Conservation (phyloP, 768 basidiomycete species). For the Russula compacta region DNA sequence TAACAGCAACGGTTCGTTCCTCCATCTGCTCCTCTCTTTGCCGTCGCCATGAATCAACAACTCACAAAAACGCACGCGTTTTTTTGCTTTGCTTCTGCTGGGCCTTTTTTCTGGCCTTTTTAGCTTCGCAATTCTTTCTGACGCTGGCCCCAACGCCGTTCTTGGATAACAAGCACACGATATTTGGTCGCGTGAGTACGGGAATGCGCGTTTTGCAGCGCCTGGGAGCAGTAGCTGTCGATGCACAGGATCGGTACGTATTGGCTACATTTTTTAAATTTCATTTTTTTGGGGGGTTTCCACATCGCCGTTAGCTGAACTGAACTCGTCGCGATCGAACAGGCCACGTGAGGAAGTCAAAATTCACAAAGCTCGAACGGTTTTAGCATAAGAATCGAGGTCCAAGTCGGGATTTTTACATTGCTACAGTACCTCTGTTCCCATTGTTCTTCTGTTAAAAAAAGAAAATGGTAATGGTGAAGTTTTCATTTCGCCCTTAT, state of each 20-base stretch:
- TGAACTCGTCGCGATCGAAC: constrained; percentile 2
- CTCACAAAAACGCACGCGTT: too few relatives aligned
- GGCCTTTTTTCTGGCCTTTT: constrained; percentile 4
- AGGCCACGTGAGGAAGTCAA: constrained; percentile 76
- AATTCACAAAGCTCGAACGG: constrained; percentile 62
- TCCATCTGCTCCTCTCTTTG: background rate
- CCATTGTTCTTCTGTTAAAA: too few relatives aligned
- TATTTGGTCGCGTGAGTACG: constrained; percentile 81
- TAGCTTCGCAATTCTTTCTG: constrained; percentile 94
- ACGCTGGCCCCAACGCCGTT: constrained; percentile 77
- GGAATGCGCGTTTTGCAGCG: constrained; percentile 93
- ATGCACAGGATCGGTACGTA: constrained; percentile 76
- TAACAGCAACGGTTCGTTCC: constrained; percentile 68
- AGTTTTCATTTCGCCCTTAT: too few relatives aligned
- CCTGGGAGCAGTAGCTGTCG: constrained; percentile 82
- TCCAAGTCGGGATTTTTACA: background rate
- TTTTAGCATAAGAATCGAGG: background rate
- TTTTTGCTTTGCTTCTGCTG: too few relatives aligned
- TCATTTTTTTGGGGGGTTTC: background rate
- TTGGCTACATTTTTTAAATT: background rate
- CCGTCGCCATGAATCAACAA: too few relatives aligned
- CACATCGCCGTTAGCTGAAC: background rate
- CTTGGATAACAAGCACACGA: constrained; percentile 78
- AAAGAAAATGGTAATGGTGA: too few relatives aligned
- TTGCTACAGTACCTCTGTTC: too few relatives aligned